Conservation (phyloP, 768 basidiomycete genomes). For the Naganishia onofrii region DNA sequence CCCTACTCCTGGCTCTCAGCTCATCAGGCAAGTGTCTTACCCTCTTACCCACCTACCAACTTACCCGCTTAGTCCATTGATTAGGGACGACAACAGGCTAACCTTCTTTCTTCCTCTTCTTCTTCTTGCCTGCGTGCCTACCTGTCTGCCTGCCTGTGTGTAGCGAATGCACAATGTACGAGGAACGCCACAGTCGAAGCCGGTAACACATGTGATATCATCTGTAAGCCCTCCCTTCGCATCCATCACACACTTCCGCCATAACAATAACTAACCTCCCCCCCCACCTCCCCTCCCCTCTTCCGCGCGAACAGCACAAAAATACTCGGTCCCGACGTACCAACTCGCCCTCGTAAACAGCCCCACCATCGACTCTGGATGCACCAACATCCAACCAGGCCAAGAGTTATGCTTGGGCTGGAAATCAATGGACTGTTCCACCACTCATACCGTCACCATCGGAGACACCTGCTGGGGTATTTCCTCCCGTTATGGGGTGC, state of each 20-base stretch:
- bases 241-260: not conserved
- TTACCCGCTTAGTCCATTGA: too few species aligned
- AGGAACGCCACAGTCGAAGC: slow-evolving; percentile 62
- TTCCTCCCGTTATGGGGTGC: slow-evolving; percentile 53
- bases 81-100: not conserved
- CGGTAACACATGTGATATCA: slow-evolving; percentile 67
- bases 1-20: not conserved
- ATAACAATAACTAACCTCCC: not conserved
- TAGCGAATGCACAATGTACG: slow-evolving; percentile 54
- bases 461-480: slow-evolving; percentile 66
- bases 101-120: not conserved
- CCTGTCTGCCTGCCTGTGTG: too few species aligned
- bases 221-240: slow-evolving; percentile 53
- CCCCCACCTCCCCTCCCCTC: not conserved
- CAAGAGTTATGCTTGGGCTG: slow-evolving; percentile 67
- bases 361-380: slow-evolving; percentile 57
- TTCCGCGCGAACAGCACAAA: slow-evolving; percentile 34
- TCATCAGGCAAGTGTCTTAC: slow-evolving; percentile 1
- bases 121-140: too few species aligned
- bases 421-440: slow-evolving; percentile 62
- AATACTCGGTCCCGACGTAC: slow-evolving; percentile 58
- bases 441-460: slow-evolving; percentile 60
- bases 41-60: too few species aligned
- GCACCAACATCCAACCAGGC: slow-evolving; percentile 63
- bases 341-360: slow-evolving; percentile 69